Conservation (phyloP, 345 rosid species). For the Triadica sebifera region DNA sequence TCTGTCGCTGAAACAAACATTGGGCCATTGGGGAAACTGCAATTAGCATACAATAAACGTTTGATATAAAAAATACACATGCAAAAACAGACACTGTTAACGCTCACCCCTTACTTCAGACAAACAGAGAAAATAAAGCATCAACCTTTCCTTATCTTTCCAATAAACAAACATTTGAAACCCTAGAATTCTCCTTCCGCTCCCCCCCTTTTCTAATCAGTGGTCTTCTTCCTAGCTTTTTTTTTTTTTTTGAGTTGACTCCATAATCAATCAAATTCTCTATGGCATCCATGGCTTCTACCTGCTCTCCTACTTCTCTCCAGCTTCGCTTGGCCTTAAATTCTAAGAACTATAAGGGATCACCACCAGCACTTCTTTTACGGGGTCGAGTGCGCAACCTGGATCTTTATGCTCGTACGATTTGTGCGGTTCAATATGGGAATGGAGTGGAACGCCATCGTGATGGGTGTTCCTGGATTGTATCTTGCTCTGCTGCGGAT, state of each 20-base stretch:
- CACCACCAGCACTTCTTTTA: slow-evolving; percentile 25
- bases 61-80: background rate
- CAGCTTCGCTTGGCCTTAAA: slow-evolving; percentile 78
- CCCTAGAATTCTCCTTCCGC: slow-evolving; percentile 13
- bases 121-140: background rate
- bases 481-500: slow-evolving; percentile 41
- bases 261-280: background rate
- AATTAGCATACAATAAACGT: background rate
- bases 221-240: background rate
- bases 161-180: background rate
- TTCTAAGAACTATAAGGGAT: slow-evolving; percentile 18
- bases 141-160: background rate
- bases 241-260: background rate
- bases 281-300: slow-evolving; percentile 37
- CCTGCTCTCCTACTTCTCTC: slow-evolving; percentile 68
- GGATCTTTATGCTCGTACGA: slow-evolving; percentile 25
- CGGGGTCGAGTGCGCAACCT: slow-evolving; percentile 36
- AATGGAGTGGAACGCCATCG: slow-evolving; percentile 25
- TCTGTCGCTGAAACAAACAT: background rate
- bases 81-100: background rate
- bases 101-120: background rate
- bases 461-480: slow-evolving; percentile 27
- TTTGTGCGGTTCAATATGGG: slow-evolving; percentile 30
- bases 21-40: no score
- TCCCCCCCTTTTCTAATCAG: background rate